Evolutionary conservation across 140 eudicot species (phyloP), one percentile per base, ranked within the genome.

Genomic region (Oenanthe javanica): DNA sequence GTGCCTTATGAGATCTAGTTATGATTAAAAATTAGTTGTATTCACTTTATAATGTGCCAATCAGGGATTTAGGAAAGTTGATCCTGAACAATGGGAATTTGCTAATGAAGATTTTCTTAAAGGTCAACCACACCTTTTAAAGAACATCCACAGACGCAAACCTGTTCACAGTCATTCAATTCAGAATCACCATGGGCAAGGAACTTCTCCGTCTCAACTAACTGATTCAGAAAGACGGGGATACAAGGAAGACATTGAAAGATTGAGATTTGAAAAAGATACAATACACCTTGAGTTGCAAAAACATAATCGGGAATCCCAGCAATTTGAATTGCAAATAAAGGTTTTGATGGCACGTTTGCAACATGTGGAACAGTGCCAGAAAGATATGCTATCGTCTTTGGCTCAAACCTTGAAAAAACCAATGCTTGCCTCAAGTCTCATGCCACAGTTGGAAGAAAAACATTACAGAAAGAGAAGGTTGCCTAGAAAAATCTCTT

Each of bases 81-180:
- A 50, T 76, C 79, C 79, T 51, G 79, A 54, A 75, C 91, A 90
- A 61, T 91, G 97, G 97, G 98, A 94, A 78, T 94, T 94, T 80
- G 91, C 97, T 7, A 94, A 94, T 69, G 98, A 94, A 38, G 92
- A 89, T 78, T 94, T 94, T 69, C 70, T 94, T 1, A 84, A 89
- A 90, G 97, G 86, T 57, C 89, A 90, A 72, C 90, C 90, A 0
- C 92, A 90, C 67, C 96, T 88, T 78, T 79, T 94, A 77, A 90
- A 86, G 89, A 93, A 90, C 61, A 93, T 93, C 23, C 86, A 88
- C 59, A 81, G 98, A 75, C 85, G 88, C 19, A 93, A 93, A 80
- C 97, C 98, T 0, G 88, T 91, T 80, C 97, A 93, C 47, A 93
- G 95, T 79, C 97, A 93, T 81, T 89, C 98, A 23, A 54, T 81